Base-by-base conservation (phyloP, 106 monocot species). In the Dendrobium catenatum region DNA sequence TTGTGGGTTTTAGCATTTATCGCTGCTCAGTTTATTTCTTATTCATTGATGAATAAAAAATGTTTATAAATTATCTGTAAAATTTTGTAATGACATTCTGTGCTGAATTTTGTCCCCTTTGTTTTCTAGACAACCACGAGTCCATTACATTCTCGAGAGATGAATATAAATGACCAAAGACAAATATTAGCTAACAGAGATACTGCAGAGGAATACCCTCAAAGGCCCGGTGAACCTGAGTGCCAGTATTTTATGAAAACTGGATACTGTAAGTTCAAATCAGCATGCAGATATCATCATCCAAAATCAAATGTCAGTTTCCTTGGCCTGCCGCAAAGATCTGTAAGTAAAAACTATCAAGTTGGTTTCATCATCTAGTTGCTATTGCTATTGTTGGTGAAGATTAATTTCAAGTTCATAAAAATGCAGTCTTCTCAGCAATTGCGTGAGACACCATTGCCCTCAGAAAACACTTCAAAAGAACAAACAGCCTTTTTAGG, bases 301-400 rank as follows among this genome's bases (percentile, higher is more conserved):
- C 61, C 61, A 61, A 61, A 61, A 61, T 61, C 61, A 61, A 61
- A 61, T n/a, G 22, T 61, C 6, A 6, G 20, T 61, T n/a, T 61
- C 61, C 2, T 56, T 56, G 56, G 19, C 56, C 56, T 4, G 54
- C 54, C 54, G 87, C 68, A 54, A 83, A 85, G 44, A 80, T 82
- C 55, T 91, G 91, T 80, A 89, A 87, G 67, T 87, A 55, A 73
- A 55, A 83, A 77, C 79, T 78, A 16, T 84, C 81, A 70, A 87
- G 91, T 80, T 85, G 81, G 81, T 85, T 66, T 83, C 83, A 89
- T 79, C 89, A 89, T 83, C 89, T 85, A 73, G 85, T 89, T 82
- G 87, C 89, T 67, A 85, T 48, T 70, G 82, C 82, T 42, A 49
- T 78, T 16, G 29, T 17, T 79, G 46, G 55, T 20, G 74, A 83